A percentile compares a stretch with the other conserved stretches of the same genome.
These are phyloP conservation scores for Talaromyces adpressus DNA, from an alignment of 495 filamentous ascomycete genomes.

Conservation along the genomic window DNA sequence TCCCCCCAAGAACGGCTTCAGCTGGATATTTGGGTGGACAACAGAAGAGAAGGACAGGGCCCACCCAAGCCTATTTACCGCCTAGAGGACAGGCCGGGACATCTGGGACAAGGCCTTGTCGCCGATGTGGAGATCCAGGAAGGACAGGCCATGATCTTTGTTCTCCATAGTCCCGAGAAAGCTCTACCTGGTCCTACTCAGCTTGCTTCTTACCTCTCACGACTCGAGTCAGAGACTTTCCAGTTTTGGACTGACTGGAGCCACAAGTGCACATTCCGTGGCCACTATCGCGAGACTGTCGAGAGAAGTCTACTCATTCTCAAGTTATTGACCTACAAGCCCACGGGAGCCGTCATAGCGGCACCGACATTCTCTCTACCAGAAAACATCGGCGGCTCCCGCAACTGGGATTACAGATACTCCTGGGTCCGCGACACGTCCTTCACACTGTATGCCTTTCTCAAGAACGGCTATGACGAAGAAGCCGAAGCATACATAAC, in stretches of 20 bases:
- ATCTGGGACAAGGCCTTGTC: constrained; percentile 53
- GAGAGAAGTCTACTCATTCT: constrained; percentile 60
- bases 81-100: constrained; percentile 40
- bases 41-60: constrained; percentile 38
- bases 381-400: constrained; percentile 61
- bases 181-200: constrained; percentile 38
- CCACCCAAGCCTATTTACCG: constrained; percentile 44
- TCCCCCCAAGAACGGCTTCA: constrained; percentile 50
- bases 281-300: constrained; percentile 63
- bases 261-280: constrained; percentile 58
- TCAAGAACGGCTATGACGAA: constrained; percentile 65
- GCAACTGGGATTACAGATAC: constrained; percentile 76
- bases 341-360: constrained; percentile 49
- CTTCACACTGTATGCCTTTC: constrained; percentile 69
- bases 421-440: constrained; percentile 69
- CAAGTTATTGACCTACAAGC: constrained; percentile 64
- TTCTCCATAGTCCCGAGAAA: constrained; percentile 46
- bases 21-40: constrained; percentile 57
- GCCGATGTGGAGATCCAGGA: constrained; percentile 50
- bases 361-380: constrained; percentile 61
- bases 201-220: constrained; percentile 44
- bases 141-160: constrained; percentile 60
- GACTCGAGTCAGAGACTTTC: constrained; percentile 57
- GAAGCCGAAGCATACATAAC: constrained; percentile 69
- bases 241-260: constrained; percentile 67